Conservation (phyloP, 306 rosid species). For the Pueraria montana region DNA sequence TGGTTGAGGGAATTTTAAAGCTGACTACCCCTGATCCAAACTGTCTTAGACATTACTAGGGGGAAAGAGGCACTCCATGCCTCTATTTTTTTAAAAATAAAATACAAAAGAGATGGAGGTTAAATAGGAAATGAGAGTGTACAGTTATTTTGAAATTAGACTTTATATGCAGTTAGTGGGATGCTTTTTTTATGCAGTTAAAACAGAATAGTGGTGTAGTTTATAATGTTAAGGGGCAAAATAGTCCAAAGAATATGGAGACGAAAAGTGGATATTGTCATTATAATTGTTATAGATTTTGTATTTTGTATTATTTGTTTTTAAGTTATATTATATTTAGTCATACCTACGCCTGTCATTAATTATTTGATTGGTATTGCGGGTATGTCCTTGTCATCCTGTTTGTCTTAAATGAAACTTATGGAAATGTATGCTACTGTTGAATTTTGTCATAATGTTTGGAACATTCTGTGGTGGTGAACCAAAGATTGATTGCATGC, state of each 20-base stretch:
- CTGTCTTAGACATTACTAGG: background rate
- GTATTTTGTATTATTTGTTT: background rate
- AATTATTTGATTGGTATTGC: conserved; percentile 14
- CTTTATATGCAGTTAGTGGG: background rate
- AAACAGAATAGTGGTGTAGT: background rate
- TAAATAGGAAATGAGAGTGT: no score
- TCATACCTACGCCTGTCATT: background rate
- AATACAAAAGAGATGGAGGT: background rate
- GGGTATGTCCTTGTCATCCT: background rate
- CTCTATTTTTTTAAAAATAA: background rate
- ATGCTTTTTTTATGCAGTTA: background rate
- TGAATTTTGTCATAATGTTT: background rate
- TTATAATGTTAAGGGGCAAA: background rate
- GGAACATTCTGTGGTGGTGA: background rate
- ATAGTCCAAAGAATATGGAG: background rate
- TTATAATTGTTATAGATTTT: background rate
- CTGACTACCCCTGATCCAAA: background rate
- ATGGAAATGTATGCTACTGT: background rate
- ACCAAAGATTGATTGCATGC: conserved; percentile 11
- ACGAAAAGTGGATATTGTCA: no score
- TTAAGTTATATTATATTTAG: background rate
- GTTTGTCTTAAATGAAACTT: background rate
- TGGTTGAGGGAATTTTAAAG: background rate
- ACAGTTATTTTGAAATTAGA: background rate
- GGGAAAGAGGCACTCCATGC: background rate